Evolutionary conservation across 1,284 basidiomycete species (phyloP), one percentile per base, ranked within the genome.

Genomic region (Apiotrichum laibachii): DNA sequence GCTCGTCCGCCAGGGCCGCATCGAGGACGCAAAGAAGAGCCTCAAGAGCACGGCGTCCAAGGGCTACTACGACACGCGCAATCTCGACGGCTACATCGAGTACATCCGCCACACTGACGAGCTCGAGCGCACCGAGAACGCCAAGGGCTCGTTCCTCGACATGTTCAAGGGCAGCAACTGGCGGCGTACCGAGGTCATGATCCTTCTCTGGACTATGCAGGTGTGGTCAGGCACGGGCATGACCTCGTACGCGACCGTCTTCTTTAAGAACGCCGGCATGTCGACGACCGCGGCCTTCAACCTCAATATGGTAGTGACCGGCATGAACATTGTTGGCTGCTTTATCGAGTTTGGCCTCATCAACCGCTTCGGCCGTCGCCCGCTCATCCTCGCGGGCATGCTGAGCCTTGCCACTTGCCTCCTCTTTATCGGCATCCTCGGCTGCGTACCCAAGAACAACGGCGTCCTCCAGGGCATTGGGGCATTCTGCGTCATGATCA

Each of bases 171-270:
- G 77, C 5, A 72, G 71, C 60, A 77, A 81, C 64, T 57, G 63
- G n/a, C 70, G 80, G 19, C 67, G 80, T 39, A 80, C 80, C n/a
- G 79, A 80, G 68, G 77, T 81, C 39, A 76, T 62, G 53, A 35
- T 52, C 18, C 39, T 9, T n/a, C n/a, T 62, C 19, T 65, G 64
- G 53, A 60, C 62, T 4, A 69, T 71, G 67, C 69, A 49, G 34
- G 63, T 66, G 10, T 73, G 67, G 65, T 55, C 64, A 10, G 53
- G 44, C 11, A 34, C 43, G 21, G 44, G 18, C 9, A 48, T 62
- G 31, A 50, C 53, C 12, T 49, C 39, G 1, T 44, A 68, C 61
- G 55, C 67, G 16, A 63, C 48, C 44, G 52, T 44, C 42, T 43
- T 53, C 46, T 39, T 58, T 42, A 63, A 64, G 34, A 67, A 70